Conservation (phyloP, 2,329 filamentous ascomycete genomes). For the Calonectria montana region DNA sequence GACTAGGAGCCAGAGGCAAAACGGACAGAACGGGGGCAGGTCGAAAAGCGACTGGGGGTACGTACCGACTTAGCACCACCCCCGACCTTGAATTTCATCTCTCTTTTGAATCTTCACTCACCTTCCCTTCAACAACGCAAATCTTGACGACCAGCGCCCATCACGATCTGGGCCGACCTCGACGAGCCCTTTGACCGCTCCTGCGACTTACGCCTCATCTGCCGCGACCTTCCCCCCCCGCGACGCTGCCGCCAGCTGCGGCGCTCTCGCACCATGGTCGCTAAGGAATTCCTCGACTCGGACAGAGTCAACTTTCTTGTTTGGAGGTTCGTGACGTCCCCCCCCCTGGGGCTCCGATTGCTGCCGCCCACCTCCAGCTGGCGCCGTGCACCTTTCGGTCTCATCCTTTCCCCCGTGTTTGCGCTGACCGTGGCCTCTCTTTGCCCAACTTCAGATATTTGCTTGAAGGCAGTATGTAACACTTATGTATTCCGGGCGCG, state of each 20-base stretch:
- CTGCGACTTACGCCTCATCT: slow-evolving; percentile 23
- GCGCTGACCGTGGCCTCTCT: slow-evolving; percentile 34
- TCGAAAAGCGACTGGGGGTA: slow-evolving; percentile 35
- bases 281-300: slow-evolving; percentile 72
- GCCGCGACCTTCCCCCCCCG: slow-evolving; percentile 32
- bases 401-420: slow-evolving; percentile 27
- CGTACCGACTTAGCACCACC: slow-evolving; percentile 45
- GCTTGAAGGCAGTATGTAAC: slow-evolving; percentile 70
- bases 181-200: slow-evolving; percentile 31
- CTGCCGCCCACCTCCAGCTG: slow-evolving; percentile 23
- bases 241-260: slow-evolving; percentile 48
- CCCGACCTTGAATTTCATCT: slow-evolving; percentile 49
- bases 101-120: slow-evolving; percentile 49
- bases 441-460: slow-evolving; percentile 60
- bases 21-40: slow-evolving; percentile 38
- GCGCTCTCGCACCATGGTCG: slow-evolving; percentile 57
- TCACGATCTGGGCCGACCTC: slow-evolving; percentile 32
- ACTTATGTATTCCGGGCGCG: slow-evolving; percentile 34
- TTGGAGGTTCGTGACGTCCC: slow-evolving; percentile 70
- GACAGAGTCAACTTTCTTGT: slow-evolving; percentile 77
- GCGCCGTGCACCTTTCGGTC: slow-evolving; percentile 10
- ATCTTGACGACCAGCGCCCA: slow-evolving; percentile 29
- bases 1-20: slow-evolving; percentile 32
- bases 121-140: slow-evolving; percentile 39
- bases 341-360: slow-evolving; percentile 38